Conservation (phyloP, 208 protist species). For the Vickermania ingenoplastis region DNA sequence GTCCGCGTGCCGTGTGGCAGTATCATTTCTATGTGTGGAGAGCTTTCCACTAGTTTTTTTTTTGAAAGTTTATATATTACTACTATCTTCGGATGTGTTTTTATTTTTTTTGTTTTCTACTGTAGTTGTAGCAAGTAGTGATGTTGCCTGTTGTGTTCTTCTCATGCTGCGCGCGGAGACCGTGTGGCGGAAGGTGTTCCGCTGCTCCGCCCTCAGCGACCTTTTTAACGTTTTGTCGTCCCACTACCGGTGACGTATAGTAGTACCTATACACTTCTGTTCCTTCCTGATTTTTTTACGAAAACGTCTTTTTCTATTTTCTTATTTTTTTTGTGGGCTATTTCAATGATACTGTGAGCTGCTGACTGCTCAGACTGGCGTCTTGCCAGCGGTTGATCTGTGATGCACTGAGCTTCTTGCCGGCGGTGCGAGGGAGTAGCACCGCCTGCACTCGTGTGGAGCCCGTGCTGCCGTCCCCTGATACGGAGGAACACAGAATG, state of each 20-base stretch:
- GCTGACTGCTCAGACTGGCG: background rate
- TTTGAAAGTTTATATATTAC: too few relatives aligned
- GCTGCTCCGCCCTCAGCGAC: too few relatives aligned
- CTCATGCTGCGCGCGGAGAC: too few relatives aligned
- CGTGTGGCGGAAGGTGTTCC: too few relatives aligned
- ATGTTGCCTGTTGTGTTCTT: too few relatives aligned
- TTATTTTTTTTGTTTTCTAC: too few relatives aligned
- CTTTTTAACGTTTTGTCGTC: too few relatives aligned
- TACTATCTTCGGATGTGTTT: background rate
- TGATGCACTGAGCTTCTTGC: background rate
- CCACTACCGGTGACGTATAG: too few relatives aligned
- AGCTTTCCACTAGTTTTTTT: background rate
- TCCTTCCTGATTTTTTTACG: background rate
- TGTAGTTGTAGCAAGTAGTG: too few relatives aligned
- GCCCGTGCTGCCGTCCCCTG: background rate
- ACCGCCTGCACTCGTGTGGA: background rate
- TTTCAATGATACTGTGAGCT: conserved; percentile 1
- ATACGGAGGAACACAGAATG: background rate
- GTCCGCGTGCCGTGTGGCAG: too few relatives aligned
- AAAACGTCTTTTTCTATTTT: conserved; percentile 4
- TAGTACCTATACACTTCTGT: background rate
- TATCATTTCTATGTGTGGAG: too few relatives aligned
- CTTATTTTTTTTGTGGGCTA: conserved; percentile 12
- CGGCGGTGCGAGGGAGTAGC: background rate
- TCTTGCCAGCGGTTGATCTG: background rate